phyloP scores from a whole-genome alignment of 1,284 basidiomycete genomes.

The Microbotryum silenes-acaulis region DNA sequence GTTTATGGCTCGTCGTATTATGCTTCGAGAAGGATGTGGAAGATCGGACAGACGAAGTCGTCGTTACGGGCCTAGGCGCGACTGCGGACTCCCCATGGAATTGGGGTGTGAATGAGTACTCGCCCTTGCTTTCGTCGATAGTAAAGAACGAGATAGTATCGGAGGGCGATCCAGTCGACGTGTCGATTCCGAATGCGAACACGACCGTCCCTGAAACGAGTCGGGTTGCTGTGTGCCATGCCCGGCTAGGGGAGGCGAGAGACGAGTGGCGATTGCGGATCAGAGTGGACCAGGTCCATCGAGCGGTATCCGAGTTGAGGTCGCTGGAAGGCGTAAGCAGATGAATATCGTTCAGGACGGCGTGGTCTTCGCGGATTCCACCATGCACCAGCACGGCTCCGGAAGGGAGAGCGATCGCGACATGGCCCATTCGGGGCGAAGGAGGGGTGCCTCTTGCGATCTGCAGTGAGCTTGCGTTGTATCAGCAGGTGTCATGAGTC shows the following conservation, averaged over 20 bases:
- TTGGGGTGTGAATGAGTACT: not conserved
- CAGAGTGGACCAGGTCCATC: conserved; percentile 33
- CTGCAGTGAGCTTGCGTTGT: conserved; percentile 10
- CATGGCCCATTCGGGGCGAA: conserved; percentile 38
- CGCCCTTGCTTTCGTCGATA: conserved; percentile 7
- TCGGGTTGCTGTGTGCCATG: conserved; percentile 39
- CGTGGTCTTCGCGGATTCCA: conserved; percentile 31
- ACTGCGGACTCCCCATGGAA: not conserved
- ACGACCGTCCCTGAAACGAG: conserved; percentile 35
- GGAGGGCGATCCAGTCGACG: conserved; percentile 7
- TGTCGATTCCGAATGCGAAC: conserved; percentile 37
- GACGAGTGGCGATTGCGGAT: conserved; percentile 11
- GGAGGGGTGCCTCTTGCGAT: conserved; percentile 33
- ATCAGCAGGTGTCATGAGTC: not conserved
- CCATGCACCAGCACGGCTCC: conserved; percentile 39
- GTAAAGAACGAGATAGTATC: conserved; percentile 26
- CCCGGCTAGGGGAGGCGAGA: conserved; percentile 31
- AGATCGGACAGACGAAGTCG: too few species aligned
- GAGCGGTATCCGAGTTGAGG: conserved; percentile 3
- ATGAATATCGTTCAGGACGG: conserved; percentile 33
- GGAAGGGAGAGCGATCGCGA: conserved; percentile 32
- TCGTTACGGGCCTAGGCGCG: too few species aligned
- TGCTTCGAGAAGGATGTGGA: too few species aligned
- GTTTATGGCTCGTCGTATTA: too few species aligned
- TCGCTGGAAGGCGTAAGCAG: conserved; percentile 29